A percentile compares a stretch with the other conserved stretches of the same genome.
Evolutionary conservation across 306 rosid species (phyloP).

Genomic region (Lotus japonicus): DNA sequence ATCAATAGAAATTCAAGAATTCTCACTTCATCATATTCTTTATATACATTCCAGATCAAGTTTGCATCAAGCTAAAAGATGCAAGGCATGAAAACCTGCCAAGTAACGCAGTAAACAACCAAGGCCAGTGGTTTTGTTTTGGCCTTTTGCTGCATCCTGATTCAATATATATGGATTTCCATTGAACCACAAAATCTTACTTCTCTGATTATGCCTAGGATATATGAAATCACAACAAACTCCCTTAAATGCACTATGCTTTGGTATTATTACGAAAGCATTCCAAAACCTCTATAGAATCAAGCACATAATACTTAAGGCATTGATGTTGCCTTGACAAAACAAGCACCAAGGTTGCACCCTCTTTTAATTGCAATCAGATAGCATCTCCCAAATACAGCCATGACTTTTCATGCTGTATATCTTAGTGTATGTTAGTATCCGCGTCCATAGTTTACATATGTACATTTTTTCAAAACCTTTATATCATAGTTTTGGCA

Average conservation of each 20-base stretch:
- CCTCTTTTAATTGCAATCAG: conserved; percentile 6
- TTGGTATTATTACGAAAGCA: conserved; percentile 19
- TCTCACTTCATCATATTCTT: too few relatives aligned
- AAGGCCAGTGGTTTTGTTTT: conserved; percentile 16
- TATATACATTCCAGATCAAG: too few relatives aligned
- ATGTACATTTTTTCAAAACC: too few relatives aligned
- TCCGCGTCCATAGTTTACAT: too few relatives aligned
- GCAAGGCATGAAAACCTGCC: conserved; percentile 8
- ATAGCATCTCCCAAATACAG: neutral
- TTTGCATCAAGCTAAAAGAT: conserved; percentile 19
- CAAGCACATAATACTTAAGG: neutral
- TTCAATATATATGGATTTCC: neutral
- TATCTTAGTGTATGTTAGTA: neutral
- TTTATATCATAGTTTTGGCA: too few relatives aligned
- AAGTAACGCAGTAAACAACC: conserved; percentile 10
- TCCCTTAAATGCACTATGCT: neutral
- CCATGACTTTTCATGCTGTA: neutral
- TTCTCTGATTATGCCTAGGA: too few relatives aligned
- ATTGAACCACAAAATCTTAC: too few relatives aligned
- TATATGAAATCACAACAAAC: too few relatives aligned
- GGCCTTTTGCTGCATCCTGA: conserved; percentile 16
- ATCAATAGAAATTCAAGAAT: too few relatives aligned
- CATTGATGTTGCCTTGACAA: conserved; percentile 4
- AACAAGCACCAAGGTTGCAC: conserved; percentile 5
- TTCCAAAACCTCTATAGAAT: conserved; percentile 28